Evolutionary conservation across 805 yeast genomes (phyloP).

Genomic region (Saccharomycopsis olivae): DNA sequence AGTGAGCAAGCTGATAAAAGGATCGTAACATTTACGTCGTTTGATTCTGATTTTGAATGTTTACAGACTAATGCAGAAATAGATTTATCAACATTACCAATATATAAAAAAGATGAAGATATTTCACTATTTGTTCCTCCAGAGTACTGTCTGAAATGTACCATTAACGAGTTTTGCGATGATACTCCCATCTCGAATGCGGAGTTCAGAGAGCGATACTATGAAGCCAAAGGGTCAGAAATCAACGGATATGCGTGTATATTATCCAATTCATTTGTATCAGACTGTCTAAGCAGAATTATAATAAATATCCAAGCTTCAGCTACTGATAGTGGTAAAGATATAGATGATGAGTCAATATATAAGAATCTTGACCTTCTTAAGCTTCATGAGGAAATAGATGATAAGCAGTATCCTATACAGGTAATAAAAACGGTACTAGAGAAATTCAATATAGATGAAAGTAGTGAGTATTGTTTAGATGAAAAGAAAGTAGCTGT

Average conservation of each 20-base stretch:
- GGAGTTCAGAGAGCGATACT: conserved; percentile 48
- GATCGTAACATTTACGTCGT: conserved; percentile 26
- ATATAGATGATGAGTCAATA: conserved; percentile 1
- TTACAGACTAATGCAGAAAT: conserved; percentile 25
- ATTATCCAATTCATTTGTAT: conserved; percentile 19
- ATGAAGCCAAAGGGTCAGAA: conserved; percentile 42
- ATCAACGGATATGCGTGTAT: conserved; percentile 29
- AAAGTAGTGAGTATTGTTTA: conserved; percentile 31
- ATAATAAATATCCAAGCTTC: conserved; percentile 15
- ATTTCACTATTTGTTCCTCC: neutral
- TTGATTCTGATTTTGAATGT: conserved; percentile 30
- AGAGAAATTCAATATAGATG: conserved; percentile 23
- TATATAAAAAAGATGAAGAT: conserved; percentile 27
- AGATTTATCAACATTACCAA: conserved; percentile 25
- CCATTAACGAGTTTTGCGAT: conserved; percentile 28
- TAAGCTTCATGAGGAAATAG: too few relatives aligned
- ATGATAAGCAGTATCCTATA: too few relatives aligned
- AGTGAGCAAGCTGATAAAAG: conserved; percentile 17
- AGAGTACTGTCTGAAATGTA: conserved; percentile 7
- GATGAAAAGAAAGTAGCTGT: conserved; percentile 34
- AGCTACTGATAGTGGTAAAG: conserved; percentile 5
- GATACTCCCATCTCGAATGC: conserved; percentile 42
- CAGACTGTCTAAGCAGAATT: conserved; percentile 11
- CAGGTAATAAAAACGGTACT: conserved; percentile 9
- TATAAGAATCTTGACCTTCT: neutral